Percentiles rank a stretch among this genome's conserved stretches.
phyloP scores from a whole-genome alignment of 805 yeast genomes.

The Candida vartiovaarae region DNA sequence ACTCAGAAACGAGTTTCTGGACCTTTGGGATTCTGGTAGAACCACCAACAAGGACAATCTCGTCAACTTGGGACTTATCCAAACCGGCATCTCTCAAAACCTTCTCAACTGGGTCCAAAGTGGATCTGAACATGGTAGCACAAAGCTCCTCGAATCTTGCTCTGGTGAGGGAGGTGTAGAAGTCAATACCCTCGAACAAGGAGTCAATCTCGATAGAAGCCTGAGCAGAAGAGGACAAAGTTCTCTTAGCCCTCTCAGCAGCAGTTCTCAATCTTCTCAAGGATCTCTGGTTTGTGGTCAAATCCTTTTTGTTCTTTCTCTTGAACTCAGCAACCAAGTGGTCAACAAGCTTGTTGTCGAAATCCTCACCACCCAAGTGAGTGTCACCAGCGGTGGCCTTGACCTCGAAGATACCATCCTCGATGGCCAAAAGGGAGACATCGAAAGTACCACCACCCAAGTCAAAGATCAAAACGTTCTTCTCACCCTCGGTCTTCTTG shows the following conservation, averaged over 20 bases:
- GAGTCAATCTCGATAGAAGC: constrained; percentile 96
- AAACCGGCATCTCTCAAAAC: constrained; percentile 91
- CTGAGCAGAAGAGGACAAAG: constrained; percentile 90
- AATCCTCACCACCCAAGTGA: constrained; percentile 97
- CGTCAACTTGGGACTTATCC: constrained; percentile 81
- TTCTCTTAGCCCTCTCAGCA: constrained; percentile 98
- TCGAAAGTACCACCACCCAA: constrained; percentile 98
- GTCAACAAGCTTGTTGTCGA: constrained; percentile 81
- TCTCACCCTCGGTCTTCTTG: constrained; percentile 78
- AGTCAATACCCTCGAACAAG: constrained; percentile 89
- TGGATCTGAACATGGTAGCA: constrained; percentile 86
- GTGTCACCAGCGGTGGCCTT: constrained; percentile 95
- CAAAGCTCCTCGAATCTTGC: constrained; percentile 97
- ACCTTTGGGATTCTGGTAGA: constrained; percentile 99
- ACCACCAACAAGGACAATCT: constrained; percentile 97
- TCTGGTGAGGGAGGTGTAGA: constrained; percentile 91
- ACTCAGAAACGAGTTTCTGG: constrained; percentile 84
- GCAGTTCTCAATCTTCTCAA: constrained; percentile 97
- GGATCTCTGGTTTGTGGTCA: constrained; percentile 75
- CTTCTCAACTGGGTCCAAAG: constrained; percentile 93
- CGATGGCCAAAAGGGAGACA: constrained; percentile 82
- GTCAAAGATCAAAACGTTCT: constrained; percentile 87
- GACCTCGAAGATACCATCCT: constrained; percentile 88
- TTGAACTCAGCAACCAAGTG: constrained; percentile 83
- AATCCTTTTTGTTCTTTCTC: constrained; percentile 86